Conservation (phyloP, 179 eudicot genomes). For the Silene noctiflora region DNA sequence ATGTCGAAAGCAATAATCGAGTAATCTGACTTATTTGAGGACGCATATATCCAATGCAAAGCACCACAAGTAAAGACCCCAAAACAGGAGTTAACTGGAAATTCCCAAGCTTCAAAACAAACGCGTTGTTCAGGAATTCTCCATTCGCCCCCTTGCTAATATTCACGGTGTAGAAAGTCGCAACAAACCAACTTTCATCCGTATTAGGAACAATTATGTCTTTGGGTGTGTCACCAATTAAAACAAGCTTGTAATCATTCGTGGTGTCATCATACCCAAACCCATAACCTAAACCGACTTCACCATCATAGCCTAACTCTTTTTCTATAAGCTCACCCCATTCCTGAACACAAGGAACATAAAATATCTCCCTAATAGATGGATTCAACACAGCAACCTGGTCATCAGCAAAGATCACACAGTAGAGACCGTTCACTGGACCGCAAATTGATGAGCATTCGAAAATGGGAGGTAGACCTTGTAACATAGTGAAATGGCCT, state of each 20-base stretch:
- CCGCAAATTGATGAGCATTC: background rate
- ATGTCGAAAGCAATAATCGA: too few relatives aligned
- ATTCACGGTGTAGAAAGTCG: too few relatives aligned
- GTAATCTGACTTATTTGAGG: too few relatives aligned
- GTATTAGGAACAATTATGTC: conserved; percentile 43
- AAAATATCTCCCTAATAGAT: background rate
- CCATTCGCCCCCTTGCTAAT: too few relatives aligned
- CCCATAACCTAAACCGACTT: background rate
- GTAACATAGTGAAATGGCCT: background rate
- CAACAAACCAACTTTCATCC: too few relatives aligned
- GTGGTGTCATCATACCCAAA: background rate
- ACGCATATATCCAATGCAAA: too few relatives aligned
- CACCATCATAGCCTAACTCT: accelerated
- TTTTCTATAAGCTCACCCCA: background rate
- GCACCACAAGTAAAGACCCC: background rate
- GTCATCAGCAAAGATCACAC: background rate
- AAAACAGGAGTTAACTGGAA: background rate
- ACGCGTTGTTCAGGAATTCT: too few relatives aligned
- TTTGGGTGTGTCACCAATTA: conserved; percentile 55
- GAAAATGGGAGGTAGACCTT: background rate
- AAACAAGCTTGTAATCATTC: background rate
- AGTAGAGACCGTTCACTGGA: conserved; percentile 7
- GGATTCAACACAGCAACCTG: background rate
- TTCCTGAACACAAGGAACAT: background rate
- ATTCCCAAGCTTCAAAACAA: too few relatives aligned